A percentile compares a stretch with the other conserved stretches of the same genome.
These are phyloP conservation scores for Termitomyces sp. DNA, from an alignment of 1,284 basidiomycete species.

Conservation along the genomic window DNA sequence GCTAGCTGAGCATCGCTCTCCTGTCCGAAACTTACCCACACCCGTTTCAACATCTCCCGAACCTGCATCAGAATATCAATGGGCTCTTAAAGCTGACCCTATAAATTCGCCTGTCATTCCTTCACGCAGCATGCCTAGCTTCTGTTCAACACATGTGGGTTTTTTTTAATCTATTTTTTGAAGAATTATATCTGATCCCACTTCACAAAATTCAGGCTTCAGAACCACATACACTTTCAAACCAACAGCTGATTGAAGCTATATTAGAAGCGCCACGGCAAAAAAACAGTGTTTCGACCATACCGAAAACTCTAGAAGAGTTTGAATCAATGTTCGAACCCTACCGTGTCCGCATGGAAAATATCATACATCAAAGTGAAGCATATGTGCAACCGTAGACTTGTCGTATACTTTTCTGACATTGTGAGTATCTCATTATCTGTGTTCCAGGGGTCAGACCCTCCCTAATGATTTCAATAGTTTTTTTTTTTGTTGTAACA, in stretches of 20 bases:
- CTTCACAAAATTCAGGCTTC: not conserved
- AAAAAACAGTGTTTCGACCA: not conserved
- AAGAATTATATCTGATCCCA: not conserved
- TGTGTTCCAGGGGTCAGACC: not conserved
- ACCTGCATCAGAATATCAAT: conserved; percentile 16
- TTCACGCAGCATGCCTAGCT: conserved; percentile 1
- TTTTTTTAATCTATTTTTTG: not conserved
- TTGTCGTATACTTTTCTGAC: not conserved
- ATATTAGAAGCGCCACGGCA: conserved; percentile 11
- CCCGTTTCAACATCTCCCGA: conserved; percentile 28
- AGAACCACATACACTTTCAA: conserved; percentile 4
- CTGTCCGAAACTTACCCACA: conserved; percentile 25
- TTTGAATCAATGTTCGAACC: conserved; percentile 17
- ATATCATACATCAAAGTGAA: conserved; percentile 11
- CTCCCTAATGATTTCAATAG: not conserved
- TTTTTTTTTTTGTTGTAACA: not conserved
- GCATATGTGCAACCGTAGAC: not conserved
- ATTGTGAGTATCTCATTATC: not conserved
- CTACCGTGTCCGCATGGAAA: conserved; percentile 11
- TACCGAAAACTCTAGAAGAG: conserved; percentile 10
- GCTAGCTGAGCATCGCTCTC: conserved; percentile 18
- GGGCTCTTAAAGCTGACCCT: conserved; percentile 15
- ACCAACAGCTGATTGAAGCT: conserved; percentile 10
- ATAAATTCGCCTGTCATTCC: conserved; percentile 14
- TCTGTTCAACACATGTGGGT: not conserved